phyloP scores from a whole-genome alignment of 768 basidiomycete genomes.

The Mycena maculata region DNA sequence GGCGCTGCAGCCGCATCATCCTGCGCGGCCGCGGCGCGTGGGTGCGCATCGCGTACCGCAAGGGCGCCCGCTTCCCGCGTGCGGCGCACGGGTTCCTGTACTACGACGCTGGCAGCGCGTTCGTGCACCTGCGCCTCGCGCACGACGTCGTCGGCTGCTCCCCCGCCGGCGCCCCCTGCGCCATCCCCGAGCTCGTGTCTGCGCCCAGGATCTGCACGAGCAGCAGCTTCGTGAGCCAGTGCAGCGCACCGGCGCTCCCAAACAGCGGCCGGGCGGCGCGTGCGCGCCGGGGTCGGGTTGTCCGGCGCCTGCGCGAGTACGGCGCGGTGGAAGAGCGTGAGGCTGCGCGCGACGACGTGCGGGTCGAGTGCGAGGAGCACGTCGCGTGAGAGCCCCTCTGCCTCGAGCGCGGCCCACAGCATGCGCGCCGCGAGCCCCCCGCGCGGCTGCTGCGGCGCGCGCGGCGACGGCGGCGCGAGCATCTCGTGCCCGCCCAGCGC shows the following conservation, averaged over 20 bases:
- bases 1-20: too few species aligned
- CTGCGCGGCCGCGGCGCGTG: too few species aligned
- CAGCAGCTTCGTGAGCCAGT: conserved; percentile 84
- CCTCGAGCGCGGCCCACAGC: too few species aligned
- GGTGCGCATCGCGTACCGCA: too few species aligned
- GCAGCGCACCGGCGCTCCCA: conserved; percentile 76
- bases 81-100: too few species aligned
- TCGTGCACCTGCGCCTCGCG: too few species aligned
- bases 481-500: conserved; percentile 48
- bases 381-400: conserved; percentile 78
- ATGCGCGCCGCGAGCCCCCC: too few species aligned
- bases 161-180: conserved; percentile 11
- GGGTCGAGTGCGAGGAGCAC: conserved; percentile 74
- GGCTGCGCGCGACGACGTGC: conserved; percentile 68
- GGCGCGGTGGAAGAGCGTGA: conserved; percentile 70
- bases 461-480: conserved; percentile 33
- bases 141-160: conserved; percentile 1
- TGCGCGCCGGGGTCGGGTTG: conserved; percentile 57
- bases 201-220: conserved; percentile 76
- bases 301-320: conserved; percentile 64
- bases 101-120: too few species aligned
- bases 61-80: too few species aligned
- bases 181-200: conserved; percentile 56
- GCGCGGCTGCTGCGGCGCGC: conserved; percentile 30
- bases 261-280: conserved; percentile 65